These are phyloP conservation scores for Agarophyton chilense DNA, from an alignment of 23 red algal genomes.

Conservation along the genomic window DNA sequence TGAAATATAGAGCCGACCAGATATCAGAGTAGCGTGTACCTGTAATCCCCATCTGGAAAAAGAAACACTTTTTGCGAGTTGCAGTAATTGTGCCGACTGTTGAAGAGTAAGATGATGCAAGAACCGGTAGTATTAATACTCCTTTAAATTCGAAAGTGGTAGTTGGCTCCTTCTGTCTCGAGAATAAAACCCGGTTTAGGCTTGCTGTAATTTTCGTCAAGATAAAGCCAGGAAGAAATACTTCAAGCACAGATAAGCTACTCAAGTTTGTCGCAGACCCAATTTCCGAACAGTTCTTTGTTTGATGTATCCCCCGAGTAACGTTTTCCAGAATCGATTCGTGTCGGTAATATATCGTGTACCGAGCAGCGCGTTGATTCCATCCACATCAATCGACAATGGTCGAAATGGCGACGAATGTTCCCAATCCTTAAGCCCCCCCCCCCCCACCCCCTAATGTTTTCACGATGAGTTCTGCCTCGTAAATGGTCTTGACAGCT, in stretches of 20 bases:
- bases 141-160: neutral
- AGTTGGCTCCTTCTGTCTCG: neutral
- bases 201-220: neutral
- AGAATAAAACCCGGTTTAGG: neutral
- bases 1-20: neutral
- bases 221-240: neutral
- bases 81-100: neutral
- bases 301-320: neutral
- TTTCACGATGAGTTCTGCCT: no score
- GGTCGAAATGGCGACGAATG: neutral
- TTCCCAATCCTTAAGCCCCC: neutral
- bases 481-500: no score
- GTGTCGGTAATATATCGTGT: neutral
- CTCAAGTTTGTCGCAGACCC: neutral
- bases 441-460: neutral
- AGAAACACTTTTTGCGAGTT: neutral
- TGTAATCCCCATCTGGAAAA: constrained; percentile 16
- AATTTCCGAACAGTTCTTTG: neutral
- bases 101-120: constrained; percentile 7
- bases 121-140: neutral
- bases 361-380: neutral
- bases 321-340: neutral
- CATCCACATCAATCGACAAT: neutral
- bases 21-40: constrained; percentile 1
- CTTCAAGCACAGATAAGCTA: neutral